Percentiles rank a stretch among this genome's conserved stretches.
These are phyloP conservation scores for Ophiocordyceps camponoti-leonardi DNA, from an alignment of 2,329 filamentous ascomycete genomes.

Conservation along the genomic window DNA sequence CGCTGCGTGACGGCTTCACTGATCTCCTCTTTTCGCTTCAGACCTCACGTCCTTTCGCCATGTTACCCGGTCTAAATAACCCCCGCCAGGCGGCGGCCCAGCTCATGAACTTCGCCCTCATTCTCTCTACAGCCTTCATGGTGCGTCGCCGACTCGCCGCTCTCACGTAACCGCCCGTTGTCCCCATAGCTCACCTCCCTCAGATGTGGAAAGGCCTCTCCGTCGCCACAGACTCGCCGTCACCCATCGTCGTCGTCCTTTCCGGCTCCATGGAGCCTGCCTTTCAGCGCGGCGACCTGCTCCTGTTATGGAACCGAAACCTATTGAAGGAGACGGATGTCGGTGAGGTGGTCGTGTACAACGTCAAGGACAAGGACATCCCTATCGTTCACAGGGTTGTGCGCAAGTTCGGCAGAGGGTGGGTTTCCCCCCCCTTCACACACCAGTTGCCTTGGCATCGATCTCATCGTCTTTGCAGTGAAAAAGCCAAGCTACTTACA, in stretches of 20 bases:
- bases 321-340: constrained; percentile 35
- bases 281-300: constrained; percentile 60
- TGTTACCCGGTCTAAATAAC: constrained; percentile 55
- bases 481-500: constrained; percentile 60
- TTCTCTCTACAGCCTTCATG: constrained; percentile 87
- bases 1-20: background rate
- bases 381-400: constrained; percentile 93
- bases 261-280: constrained; percentile 75
- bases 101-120: constrained; percentile 78
- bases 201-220: constrained; percentile 80
- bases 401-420: constrained; percentile 49
- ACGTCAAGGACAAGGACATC: constrained; percentile 85
- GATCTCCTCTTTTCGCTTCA: background rate
- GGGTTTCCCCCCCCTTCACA: constrained; percentile 9
- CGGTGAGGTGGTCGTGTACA: constrained; percentile 48
- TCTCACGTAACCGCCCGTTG: no score
- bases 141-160: constrained; percentile 17
- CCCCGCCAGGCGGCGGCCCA: constrained; percentile 68
- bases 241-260: constrained; percentile 68
- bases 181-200: background rate
- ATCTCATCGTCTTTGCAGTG: constrained; percentile 15
- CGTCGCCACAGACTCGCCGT: constrained; percentile 56
- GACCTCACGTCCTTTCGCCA: constrained; percentile 14
- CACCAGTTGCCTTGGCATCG: background rate
- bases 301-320: constrained; percentile 63